A percentile compares a stretch with the other conserved stretches of the same genome.
phyloP scores from a whole-genome alignment of 75 land plant genomes.

The Pinus tabuliformis region DNA sequence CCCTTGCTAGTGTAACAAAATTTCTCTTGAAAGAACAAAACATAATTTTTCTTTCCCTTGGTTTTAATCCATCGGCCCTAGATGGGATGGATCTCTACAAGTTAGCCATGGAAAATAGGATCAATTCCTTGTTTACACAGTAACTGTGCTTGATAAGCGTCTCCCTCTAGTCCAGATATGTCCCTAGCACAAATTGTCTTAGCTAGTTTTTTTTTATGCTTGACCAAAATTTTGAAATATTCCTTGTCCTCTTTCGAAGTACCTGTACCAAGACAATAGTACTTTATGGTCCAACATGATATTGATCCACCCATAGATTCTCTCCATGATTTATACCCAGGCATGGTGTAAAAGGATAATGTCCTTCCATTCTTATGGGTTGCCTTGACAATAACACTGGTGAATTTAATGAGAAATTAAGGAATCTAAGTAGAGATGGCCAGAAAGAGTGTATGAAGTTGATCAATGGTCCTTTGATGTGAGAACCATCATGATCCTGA shows the following conservation, averaged over 20 bases:
- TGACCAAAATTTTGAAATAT: conserved; percentile 66
- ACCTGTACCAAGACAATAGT: conserved; percentile 8
- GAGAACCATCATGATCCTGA: too few species aligned
- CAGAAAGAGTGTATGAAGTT: conserved; percentile 71
- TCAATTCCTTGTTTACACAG: conserved; percentile 91
- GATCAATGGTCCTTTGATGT: conserved; percentile 35
- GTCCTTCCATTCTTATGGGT: conserved; percentile 57
- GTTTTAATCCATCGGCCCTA: conserved; percentile 95
- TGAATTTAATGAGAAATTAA: conserved; percentile 87
- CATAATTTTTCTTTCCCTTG: conserved; percentile 47
- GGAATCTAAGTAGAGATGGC: too few species aligned
- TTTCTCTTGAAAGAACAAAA: conserved; percentile 25
- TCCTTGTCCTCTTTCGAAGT: conserved; percentile 91
- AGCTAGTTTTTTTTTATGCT: conserved; percentile 96
- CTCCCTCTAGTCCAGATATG: conserved; percentile 75
- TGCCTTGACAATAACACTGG: conserved; percentile 97
- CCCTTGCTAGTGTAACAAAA: conserved; percentile 65
- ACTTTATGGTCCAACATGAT: conserved; percentile 17
- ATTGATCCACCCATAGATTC: conserved; percentile 67
- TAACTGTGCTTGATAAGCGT: conserved; percentile 82
- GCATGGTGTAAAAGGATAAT: conserved; percentile 1
- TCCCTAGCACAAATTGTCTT: conserved; percentile 90
- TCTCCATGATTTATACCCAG: conserved; percentile 22
- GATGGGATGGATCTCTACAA: conserved; percentile 85
- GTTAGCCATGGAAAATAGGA: conserved; percentile 20